phyloP scores from a whole-genome alignment of 2,329 filamentous ascomycete genomes.

The Ophiocordyceps camponoti-leonardi region DNA sequence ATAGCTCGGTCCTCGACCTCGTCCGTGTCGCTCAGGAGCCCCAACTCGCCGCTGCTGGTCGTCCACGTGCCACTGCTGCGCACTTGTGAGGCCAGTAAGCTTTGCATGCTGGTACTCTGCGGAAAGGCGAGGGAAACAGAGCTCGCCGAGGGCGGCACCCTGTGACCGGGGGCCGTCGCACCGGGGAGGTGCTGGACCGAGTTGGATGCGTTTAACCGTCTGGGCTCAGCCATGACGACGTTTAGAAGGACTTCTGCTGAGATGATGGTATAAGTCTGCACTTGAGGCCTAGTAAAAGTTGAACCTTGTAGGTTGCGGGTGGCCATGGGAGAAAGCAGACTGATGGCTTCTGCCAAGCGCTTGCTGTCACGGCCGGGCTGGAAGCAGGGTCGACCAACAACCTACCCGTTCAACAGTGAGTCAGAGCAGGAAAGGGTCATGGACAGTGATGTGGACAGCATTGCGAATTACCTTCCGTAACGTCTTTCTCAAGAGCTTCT shows the following conservation, averaged over 20 bases:
- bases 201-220: constrained; percentile 11
- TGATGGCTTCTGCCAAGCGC: not conserved
- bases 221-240: constrained; percentile 5
- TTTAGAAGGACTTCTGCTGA: not conserved
- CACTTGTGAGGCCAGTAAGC: constrained; percentile 8
- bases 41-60: constrained; percentile 33
- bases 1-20: constrained; percentile 27
- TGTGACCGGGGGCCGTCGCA: constrained; percentile 3
- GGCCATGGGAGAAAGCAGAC: not conserved
- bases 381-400: not conserved
- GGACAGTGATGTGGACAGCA: not conserved
- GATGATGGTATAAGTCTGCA: constrained; percentile 2
- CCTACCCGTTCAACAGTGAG: not conserved
- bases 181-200: constrained; percentile 6
- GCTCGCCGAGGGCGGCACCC: constrained; percentile 9
- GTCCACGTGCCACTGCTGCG: constrained; percentile 39
- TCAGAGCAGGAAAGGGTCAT: not conserved
- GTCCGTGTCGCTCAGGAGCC: constrained; percentile 28
- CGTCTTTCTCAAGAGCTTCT: not conserved
- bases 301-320: not conserved
- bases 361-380: not conserved
- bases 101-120: constrained; percentile 10
- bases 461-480: not conserved
- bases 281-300: not conserved
- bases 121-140: constrained; percentile 9